Conservation (phyloP, 495 filamentous ascomycete genomes). For the Extremus antarcticus region DNA sequence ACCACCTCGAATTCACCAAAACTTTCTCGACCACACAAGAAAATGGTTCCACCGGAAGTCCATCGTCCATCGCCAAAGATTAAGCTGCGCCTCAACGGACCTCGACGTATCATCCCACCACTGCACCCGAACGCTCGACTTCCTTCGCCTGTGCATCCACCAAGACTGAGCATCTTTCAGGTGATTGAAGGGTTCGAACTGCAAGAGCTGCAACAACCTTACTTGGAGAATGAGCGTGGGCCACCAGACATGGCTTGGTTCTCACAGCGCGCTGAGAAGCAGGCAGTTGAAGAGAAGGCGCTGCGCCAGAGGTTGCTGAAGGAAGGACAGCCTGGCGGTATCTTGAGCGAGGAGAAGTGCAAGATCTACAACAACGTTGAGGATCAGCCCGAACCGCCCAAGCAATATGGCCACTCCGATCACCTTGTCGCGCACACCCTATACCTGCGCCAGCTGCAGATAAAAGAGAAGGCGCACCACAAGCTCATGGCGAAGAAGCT, state of each 20-base stretch:
- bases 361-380: slow-evolving; percentile 65
- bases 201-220: slow-evolving; percentile 17
- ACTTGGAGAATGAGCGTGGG: slow-evolving; percentile 15
- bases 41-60: background rate
- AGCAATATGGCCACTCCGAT: slow-evolving; percentile 74
- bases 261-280: slow-evolving; percentile 41
- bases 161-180: slow-evolving; percentile 9
- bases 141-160: slow-evolving; percentile 3
- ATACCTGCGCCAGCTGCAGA: slow-evolving; percentile 67
- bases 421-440: slow-evolving; percentile 72
- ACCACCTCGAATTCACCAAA: background rate
- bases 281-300: slow-evolving; percentile 43
- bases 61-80: slow-evolving; percentile 7
- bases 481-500: slow-evolving; percentile 51
- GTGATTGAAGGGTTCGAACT: slow-evolving; percentile 14
- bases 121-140: slow-evolving; percentile 11
- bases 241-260: slow-evolving; percentile 8
- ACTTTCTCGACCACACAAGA: background rate
- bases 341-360: slow-evolving; percentile 60
- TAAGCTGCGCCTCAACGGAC: slow-evolving; percentile 11
- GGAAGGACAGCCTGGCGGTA: slow-evolving; percentile 61
- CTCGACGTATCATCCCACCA: background rate
- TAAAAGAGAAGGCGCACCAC: slow-evolving; percentile 66
- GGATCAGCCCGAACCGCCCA: slow-evolving; percentile 57
- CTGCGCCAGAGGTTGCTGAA: slow-evolving; percentile 51